Evolutionary conservation across 2,329 filamentous ascomycete genomes (phyloP), one percentile per base, ranked within the genome.

Genomic region (Penicillium sp.): DNA sequence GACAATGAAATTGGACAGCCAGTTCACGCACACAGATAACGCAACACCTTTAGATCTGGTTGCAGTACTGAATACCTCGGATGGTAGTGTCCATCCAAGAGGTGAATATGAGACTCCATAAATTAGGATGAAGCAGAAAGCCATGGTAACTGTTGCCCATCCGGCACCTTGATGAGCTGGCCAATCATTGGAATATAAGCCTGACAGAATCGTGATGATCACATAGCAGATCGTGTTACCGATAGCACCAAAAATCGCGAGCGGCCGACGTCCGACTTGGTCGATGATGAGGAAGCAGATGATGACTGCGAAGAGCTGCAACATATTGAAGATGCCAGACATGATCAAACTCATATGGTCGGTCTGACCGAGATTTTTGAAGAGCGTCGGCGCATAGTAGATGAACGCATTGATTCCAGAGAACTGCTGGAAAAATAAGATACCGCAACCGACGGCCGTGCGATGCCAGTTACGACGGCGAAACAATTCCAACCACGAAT

Each of bases 301-400:
- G 1, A 74, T 64, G 1, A 67, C 70, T 0, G 72, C 75, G 0
- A 76, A 61, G 0, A 78, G 55, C 59, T 75, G 76, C 52, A 65
- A 71, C 22, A 78, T 70, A 26, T 77, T 77, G 38, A 78, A 63
- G 48, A 79, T 70, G 0, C 74, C 75, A 0, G 70, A 70, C 1
- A 78, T 62, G 16, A 75, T 76, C 0, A 78, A 59, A 0, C 71
- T 63, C 1, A 72, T 68, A 0, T 73, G 62, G 0, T 64, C 60
- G 7, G 78, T 79, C 30, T 65, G 62, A 0, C 13, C 82, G 62
- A 26, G 73, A 75, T 79, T 78, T 4, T 77, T 22, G 19, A 81
- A 81, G 1, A 83, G 69, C 0, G 76, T 80, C 0, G 81, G 80
- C 0, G 76, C 70, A 65, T 83, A 83, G 72, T 83, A 83, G 38